phyloP scores from a whole-genome alignment of 1,284 basidiomycete genomes.

The Heterobasidion irregulare region DNA sequence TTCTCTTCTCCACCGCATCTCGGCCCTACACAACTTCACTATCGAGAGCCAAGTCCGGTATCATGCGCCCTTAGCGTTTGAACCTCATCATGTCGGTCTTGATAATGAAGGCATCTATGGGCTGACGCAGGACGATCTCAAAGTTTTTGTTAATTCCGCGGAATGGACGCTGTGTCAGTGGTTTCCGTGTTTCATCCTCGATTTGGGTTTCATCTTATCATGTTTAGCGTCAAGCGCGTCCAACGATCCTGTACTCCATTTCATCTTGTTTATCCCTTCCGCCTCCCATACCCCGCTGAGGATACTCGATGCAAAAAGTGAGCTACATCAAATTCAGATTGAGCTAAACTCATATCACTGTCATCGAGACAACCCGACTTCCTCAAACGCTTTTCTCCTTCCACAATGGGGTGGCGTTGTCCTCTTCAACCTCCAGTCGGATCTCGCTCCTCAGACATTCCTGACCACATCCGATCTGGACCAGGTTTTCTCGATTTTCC shows the following conservation, averaged over 20 bases:
- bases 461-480: constrained; percentile 40
- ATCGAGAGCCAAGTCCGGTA: constrained; percentile 93
- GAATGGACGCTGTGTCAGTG: constrained; percentile 86
- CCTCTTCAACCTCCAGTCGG: constrained; percentile 57
- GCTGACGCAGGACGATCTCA: constrained; percentile 74
- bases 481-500: constrained; percentile 64
- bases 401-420: constrained; percentile 96
- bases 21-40: constrained; percentile 79
- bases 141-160: constrained; percentile 91
- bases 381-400: constrained; percentile 72
- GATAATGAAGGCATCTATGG: constrained; percentile 34
- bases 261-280: constrained; percentile 86
- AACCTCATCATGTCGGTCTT: constrained; percentile 37
- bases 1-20: constrained; percentile 57
- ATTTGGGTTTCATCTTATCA: not conserved
- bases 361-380: constrained; percentile 32
- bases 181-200: constrained; percentile 1
- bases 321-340: not conserved
- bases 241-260: constrained; percentile 89
- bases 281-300: constrained; percentile 57
- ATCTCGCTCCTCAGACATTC: constrained; percentile 18
- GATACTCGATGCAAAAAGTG: constrained; percentile 57
- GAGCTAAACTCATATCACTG: not conserved
- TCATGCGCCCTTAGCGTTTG: constrained; percentile 84
- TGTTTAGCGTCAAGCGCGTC: constrained; percentile 63